phyloP scores from a whole-genome alignment of 2,329 filamentous ascomycete genomes.

The Fusarium foetens region DNA sequence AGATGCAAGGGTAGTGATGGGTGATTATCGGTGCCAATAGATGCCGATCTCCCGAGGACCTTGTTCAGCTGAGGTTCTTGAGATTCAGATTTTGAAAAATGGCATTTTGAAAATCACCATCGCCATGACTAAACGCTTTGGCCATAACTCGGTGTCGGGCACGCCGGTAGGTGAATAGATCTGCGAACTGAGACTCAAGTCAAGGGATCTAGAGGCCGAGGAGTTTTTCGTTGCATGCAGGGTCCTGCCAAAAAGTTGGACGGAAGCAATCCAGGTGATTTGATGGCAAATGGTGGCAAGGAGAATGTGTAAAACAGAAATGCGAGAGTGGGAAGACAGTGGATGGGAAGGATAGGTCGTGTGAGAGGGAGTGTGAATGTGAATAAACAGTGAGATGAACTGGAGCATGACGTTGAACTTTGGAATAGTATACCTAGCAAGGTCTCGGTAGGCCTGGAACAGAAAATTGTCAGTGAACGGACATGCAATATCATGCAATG shows the following conservation, averaged over 20 bases:
- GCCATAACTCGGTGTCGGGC: conserved; percentile 1
- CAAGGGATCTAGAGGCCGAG: neutral
- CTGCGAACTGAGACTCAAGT: neutral
- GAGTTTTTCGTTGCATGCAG: neutral
- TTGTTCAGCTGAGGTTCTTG: neutral
- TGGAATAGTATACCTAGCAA: conserved; percentile 46
- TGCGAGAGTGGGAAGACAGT: neutral
- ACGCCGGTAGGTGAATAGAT: conserved; percentile 10
- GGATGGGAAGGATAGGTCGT: neutral
- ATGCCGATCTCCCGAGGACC: conserved; percentile 4
- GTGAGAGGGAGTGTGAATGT: neutral
- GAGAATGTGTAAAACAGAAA: neutral
- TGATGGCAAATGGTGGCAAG: neutral
- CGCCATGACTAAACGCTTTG: neutral
- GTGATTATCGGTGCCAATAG: neutral
- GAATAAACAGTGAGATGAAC: neutral
- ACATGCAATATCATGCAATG: neutral
- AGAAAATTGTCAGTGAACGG: conserved; percentile 36
- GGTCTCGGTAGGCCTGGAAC: conserved; percentile 53
- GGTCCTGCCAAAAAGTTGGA: neutral
- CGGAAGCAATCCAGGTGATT: neutral
- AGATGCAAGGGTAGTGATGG: neutral
- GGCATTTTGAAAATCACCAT: neutral
- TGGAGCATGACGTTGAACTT: conserved; percentile 3
- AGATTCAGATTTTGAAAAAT: neutral